A percentile compares a stretch with the other conserved stretches of the same genome.
phyloP scores from a whole-genome alignment of 129 eudicot genomes.

The Arctium lappa region DNA sequence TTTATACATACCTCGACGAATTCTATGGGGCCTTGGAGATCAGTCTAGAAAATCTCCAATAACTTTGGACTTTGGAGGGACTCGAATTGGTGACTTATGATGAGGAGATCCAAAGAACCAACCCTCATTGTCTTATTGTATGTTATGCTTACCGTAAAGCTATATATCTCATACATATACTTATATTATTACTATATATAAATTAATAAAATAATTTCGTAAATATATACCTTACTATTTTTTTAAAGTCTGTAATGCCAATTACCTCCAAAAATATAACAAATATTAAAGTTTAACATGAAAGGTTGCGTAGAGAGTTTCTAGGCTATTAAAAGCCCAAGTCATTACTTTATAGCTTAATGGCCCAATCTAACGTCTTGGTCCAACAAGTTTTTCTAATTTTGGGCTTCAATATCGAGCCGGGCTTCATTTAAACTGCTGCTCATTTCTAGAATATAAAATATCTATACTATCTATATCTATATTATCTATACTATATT shows the following conservation, averaged over 20 bases:
- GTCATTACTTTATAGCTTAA: background rate
- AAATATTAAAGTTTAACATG: too few species aligned
- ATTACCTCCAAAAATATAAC: too few species aligned
- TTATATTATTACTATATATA: background rate
- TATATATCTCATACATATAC: background rate
- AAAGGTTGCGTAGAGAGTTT: too few species aligned
- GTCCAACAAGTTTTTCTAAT: background rate
- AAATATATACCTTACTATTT: background rate
- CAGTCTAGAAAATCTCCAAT: background rate
- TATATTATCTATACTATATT: too few species aligned
- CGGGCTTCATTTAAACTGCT: background rate
- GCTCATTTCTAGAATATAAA: background rate
- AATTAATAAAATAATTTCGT: background rate
- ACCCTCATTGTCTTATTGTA: background rate
- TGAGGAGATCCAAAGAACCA: background rate
- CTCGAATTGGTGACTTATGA: background rate
- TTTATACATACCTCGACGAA: background rate
- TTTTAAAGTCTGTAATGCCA: too few species aligned
- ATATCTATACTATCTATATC: too few species aligned
- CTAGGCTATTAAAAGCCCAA: background rate
- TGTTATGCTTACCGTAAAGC: background rate
- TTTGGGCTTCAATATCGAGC: background rate
- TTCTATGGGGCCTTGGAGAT: background rate
- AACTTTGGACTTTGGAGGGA: background rate
- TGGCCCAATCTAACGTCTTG: background rate